Evolutionary conservation across 345 rosid genomes (phyloP).

Genomic region (Pistacia atlantica): DNA sequence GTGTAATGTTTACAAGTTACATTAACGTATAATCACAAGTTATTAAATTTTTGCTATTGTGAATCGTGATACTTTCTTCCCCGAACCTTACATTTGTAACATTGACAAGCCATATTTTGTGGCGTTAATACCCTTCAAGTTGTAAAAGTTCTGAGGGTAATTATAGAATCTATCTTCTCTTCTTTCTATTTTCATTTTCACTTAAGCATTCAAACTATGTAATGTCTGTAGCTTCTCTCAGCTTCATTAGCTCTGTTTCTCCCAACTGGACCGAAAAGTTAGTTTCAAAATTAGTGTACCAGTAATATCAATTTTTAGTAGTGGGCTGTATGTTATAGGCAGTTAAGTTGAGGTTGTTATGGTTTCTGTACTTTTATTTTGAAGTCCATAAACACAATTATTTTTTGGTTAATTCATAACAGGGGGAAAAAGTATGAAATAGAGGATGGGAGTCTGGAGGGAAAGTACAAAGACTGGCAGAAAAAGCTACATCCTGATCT

Average conservation of each 20-base stretch:
- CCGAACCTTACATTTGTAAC: too few species aligned
- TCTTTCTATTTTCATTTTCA: neutral
- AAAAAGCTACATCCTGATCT: conserved; percentile 95
- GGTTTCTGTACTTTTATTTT: neutral
- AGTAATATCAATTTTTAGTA: neutral
- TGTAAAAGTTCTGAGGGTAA: too few species aligned
- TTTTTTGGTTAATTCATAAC: conserved; percentile 9
- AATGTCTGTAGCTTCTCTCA: neutral
- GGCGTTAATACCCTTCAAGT: too few species aligned
- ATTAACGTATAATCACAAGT: too few species aligned
- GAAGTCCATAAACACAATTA: too few species aligned
- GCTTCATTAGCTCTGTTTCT: neutral
- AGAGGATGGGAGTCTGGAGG: conserved; percentile 56
- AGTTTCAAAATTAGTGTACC: neutral
- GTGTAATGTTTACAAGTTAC: too few species aligned
- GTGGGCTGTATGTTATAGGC: neutral
- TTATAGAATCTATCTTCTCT: neutral
- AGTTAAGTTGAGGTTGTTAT: neutral
- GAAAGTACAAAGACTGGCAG: conserved; percentile 87
- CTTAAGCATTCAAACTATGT: neutral
- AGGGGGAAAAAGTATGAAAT: conserved; percentile 74
- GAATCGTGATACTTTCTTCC: too few species aligned
- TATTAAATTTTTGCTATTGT: too few species aligned
- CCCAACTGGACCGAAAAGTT: neutral
- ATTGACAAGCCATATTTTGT: too few species aligned